Evolutionary conservation across 768 basidiomycete species (phyloP), one percentile per base, ranked within the genome.

Genomic region (Tephrocybe sp.): DNA sequence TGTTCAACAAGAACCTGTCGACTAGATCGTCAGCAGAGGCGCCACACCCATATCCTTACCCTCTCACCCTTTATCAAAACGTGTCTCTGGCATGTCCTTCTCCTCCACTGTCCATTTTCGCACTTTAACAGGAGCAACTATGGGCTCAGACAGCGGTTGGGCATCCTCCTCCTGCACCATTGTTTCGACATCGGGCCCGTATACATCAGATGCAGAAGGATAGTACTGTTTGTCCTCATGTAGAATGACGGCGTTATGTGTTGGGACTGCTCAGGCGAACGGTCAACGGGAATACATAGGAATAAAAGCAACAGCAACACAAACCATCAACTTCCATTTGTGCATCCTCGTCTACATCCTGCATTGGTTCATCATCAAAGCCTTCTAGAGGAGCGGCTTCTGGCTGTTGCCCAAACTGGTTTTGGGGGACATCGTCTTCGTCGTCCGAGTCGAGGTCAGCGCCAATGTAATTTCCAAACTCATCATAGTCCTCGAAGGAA

Each of bases 181-280:
- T 1, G 97, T 89, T 70, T 98, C 96, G 25, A 99, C 97, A 51
- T 86, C 97, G 31, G 82, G 75, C 2, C 97, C 97, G 67, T 99
- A 99, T 1, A 95, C 83, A 15, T 98, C 93, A 47, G 76, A 76
- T 1, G 97, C 96, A 12, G 89, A 88, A 12, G 93, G 91, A 65
- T 99, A 99, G 68, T 99, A 98, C 67, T 93, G 90, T 69, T 99
- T 99, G 71, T 99, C 90, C 65, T 98, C 97, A 60, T 98, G 96
- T 37, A 98, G 75, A 36, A 98, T 67, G 16, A 93, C 87, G 41
- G 90, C 90, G 52, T 86, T 90, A 56, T 89, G 87, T 26, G 77
- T 69, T 34, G 90, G 88, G 59, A 87, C 91, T 90, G 59, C 36
- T 44, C 16, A 40, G 38, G 55, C 41, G 22, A 21, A 56, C 57